phyloP scores from a whole-genome alignment of 768 basidiomycete species.

The Chiua virens region DNA sequence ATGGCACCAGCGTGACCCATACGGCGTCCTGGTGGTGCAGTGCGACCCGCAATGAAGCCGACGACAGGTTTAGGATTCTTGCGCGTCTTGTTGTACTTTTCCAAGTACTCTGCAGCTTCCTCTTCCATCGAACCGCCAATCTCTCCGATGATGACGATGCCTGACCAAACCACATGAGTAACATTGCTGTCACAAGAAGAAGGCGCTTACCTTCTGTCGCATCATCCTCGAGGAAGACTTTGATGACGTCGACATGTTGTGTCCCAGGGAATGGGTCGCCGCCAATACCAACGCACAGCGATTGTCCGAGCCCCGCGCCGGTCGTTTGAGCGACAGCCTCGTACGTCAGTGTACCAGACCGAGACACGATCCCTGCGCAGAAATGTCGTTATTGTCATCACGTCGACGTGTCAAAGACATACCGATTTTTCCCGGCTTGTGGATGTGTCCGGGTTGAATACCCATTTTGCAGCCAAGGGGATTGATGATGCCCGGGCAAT shows the following conservation, averaged over 20 bases:
- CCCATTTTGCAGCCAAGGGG: constrained; percentile 99
- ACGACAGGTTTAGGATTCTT: constrained; percentile 91
- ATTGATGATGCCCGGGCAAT: constrained; percentile 98
- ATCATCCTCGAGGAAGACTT: constrained; percentile 92
- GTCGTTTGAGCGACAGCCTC: constrained; percentile 99
- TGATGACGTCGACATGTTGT: constrained; percentile 93
- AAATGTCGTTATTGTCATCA: neutral
- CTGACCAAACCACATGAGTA: constrained; percentile 36
- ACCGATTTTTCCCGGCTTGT: constrained; percentile 96
- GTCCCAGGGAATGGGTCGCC: constrained; percentile 98
- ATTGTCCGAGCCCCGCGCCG: constrained; percentile 92
- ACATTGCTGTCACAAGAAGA: neutral
- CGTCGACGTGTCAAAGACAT: constrained; percentile 17
- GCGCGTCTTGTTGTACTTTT: constrained; percentile 88
- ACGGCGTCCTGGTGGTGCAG: constrained; percentile 95
- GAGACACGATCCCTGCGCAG: constrained; percentile 81
- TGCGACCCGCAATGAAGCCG: constrained; percentile 96
- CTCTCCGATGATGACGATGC: constrained; percentile 97
- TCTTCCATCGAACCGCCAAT: constrained; percentile 99
- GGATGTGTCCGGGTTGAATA: constrained; percentile 97
- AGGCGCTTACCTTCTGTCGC: constrained; percentile 76
- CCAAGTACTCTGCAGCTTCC: constrained; percentile 95
- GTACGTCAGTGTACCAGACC: constrained; percentile 95
- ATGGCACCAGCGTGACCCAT: constrained; percentile 99
- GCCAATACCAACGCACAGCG: constrained; percentile 95